A percentile compares a stretch with the other conserved stretches of the same genome.
phyloP scores from a whole-genome alignment of 2,329 filamentous ascomycete species.

The Stagonosporopsis tanaceti region DNA sequence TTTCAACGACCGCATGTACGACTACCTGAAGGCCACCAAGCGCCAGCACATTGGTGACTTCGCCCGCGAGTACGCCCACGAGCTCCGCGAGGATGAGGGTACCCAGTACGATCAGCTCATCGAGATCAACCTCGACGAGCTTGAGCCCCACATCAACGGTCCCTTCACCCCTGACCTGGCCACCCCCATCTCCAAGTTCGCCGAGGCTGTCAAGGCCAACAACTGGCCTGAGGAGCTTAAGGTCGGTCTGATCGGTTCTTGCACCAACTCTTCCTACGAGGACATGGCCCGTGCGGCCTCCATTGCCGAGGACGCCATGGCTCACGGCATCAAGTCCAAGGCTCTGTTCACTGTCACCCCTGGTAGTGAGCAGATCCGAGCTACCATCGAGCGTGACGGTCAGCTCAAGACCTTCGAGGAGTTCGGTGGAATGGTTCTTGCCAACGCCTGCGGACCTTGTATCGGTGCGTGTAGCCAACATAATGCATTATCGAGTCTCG shows the following conservation, averaged over 20 bases:
- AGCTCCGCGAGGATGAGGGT: constrained; percentile 86
- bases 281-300: constrained; percentile 95
- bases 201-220: constrained; percentile 91
- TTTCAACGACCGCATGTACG: constrained; percentile 97
- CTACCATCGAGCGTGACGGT: constrained; percentile 86
- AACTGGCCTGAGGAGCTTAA: constrained; percentile 96
- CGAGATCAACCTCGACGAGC: constrained; percentile 92
- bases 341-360: constrained; percentile 93
- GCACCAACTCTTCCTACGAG: constrained; percentile 90
- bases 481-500: constrained; percentile 5
- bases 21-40: constrained; percentile 93
- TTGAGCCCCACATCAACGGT: constrained; percentile 98
- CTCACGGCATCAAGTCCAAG: constrained; percentile 94
- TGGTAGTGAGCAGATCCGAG: constrained; percentile 87
- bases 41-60: constrained; percentile 90
- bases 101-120: constrained; percentile 96
- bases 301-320: constrained; percentile 88
- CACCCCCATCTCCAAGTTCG: constrained; percentile 97
- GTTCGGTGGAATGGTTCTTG: constrained; percentile 91
- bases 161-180: constrained; percentile 98
- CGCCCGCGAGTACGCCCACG: constrained; percentile 80
- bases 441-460: constrained; percentile 79
- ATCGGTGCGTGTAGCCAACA: not conserved
- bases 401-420: constrained; percentile 95
- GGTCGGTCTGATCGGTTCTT: constrained; percentile 96